Percentiles rank a stretch among this genome's conserved stretches.
These are phyloP conservation scores for Calonectria hongkongensis DNA, from an alignment of 2,329 filamentous ascomycete genomes.

Conservation along the genomic window DNA sequence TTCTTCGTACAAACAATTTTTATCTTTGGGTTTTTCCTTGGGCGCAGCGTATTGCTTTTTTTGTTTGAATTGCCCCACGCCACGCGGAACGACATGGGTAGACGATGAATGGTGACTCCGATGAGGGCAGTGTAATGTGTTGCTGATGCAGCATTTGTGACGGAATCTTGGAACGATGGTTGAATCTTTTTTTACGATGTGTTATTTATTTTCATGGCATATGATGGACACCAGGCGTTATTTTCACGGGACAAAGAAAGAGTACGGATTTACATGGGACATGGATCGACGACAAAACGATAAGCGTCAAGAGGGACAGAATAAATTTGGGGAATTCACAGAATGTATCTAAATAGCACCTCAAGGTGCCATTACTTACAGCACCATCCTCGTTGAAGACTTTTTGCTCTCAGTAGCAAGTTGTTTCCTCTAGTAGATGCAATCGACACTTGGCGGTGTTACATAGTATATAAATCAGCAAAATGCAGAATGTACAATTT, in stretches of 20 bases:
- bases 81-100: constrained; percentile 18
- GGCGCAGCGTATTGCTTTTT: constrained; percentile 12
- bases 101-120: constrained; percentile 19
- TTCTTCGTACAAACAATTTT: constrained; percentile 18
- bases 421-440: background rate
- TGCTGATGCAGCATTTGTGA: constrained; percentile 23
- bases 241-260: background rate
- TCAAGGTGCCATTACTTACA: background rate
- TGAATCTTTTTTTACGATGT: background rate
- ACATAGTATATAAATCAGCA: constrained; percentile 14
- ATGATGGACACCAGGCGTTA: constrained; percentile 25
- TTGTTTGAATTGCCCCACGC: background rate
- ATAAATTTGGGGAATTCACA: constrained; percentile 17
- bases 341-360: background rate
- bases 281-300: constrained; percentile 29
- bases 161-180: background rate
- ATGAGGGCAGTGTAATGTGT: constrained; percentile 31
- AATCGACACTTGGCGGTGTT: background rate
- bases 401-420: background rate
- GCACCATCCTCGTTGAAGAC: background rate
- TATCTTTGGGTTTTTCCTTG: constrained; percentile 18
- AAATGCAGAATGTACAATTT: constrained; percentile 19
- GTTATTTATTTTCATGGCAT: constrained; percentile 12
- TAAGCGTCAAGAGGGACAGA: constrained; percentile 25
- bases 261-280: constrained; percentile 16